These are phyloP conservation scores for Lasiosphaeria hispida DNA, from an alignment of 495 filamentous ascomycete species.

Conservation along the genomic window DNA sequence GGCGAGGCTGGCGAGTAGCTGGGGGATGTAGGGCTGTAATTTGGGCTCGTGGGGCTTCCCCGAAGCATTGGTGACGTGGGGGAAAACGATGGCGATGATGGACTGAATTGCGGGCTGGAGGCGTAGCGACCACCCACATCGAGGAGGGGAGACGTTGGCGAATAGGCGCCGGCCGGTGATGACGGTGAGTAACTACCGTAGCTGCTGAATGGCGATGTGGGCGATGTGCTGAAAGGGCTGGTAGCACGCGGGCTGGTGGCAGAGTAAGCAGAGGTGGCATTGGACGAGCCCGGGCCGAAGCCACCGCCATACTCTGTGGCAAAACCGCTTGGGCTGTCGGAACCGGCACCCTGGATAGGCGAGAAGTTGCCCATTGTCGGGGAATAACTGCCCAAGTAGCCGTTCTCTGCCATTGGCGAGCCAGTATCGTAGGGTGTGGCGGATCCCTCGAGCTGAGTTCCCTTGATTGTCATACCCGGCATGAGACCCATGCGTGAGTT, in stretches of 20 bases:
- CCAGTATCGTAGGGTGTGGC: conserved; percentile 92
- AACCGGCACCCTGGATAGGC: conserved; percentile 74
- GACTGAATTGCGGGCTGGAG: conserved; percentile 68
- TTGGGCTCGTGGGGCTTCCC: conserved; percentile 60
- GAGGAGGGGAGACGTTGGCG: conserved; percentile 63
- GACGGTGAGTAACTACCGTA: conserved; percentile 68
- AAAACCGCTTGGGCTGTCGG: conserved; percentile 75
- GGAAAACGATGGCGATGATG: conserved; percentile 78
- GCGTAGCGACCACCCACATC: conserved; percentile 64
- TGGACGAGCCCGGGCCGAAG: conserved; percentile 45
- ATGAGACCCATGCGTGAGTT: conserved; percentile 78
- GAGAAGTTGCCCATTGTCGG: conserved; percentile 88
- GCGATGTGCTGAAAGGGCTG: conserved; percentile 77
- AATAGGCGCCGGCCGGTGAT: conserved; percentile 66
- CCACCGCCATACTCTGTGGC: conserved; percentile 50
- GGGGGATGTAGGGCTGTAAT: conserved; percentile 81
- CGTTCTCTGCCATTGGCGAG: conserved; percentile 80
- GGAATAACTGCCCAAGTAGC: conserved; percentile 59
- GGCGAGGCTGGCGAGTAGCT: conserved; percentile 74
- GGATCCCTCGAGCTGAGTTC: conserved; percentile 72
- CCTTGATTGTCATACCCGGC: conserved; percentile 71
- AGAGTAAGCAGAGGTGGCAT: conserved; percentile 61
- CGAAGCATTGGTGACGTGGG: conserved; percentile 71
- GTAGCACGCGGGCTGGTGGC: conserved; percentile 70
- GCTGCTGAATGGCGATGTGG: conserved; percentile 66